Percentiles rank a stretch among this genome's conserved stretches.
phyloP scores from a whole-genome alignment of 495 filamentous ascomycete genomes.

The Daldinia grandis region DNA sequence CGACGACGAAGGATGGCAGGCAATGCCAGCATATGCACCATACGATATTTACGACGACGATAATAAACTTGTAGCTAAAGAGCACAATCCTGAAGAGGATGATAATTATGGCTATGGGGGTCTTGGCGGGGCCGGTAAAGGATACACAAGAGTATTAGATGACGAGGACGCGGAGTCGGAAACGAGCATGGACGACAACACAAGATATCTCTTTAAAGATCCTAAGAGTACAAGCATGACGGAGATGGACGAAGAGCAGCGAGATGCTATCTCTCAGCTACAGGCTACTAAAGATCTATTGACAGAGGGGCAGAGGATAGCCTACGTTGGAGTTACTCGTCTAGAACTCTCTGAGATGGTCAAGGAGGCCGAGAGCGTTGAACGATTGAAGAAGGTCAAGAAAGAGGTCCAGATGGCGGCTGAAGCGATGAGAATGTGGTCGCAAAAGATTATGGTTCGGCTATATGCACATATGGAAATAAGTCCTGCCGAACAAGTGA shows the following conservation, averaged over 20 bases:
- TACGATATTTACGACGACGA: slow-evolving; percentile 97
- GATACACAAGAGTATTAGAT: slow-evolving; percentile 90
- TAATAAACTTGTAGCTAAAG: slow-evolving; percentile 82
- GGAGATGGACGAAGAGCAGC: slow-evolving; percentile 72
- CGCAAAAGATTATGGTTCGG: slow-evolving; percentile 95
- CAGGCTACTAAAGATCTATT: slow-evolving; percentile 95
- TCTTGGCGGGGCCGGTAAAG: slow-evolving; percentile 87
- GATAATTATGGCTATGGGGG: slow-evolving; percentile 75
- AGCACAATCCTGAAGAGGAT: slow-evolving; percentile 74
- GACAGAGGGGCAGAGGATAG: slow-evolving; percentile 94
- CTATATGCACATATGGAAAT: slow-evolving; percentile 98
- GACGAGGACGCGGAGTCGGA: slow-evolving; percentile 94
- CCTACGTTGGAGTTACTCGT: slow-evolving; percentile 90
- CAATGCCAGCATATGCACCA: slow-evolving; percentile 90
- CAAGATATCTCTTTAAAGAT: slow-evolving; percentile 90
- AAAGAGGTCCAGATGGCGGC: slow-evolving; percentile 72
- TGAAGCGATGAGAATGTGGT: slow-evolving; percentile 92
- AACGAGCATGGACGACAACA: slow-evolving; percentile 97
- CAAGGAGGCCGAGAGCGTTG: slow-evolving; percentile 67
- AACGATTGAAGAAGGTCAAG: slow-evolving; percentile 64
- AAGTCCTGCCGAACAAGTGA: slow-evolving; percentile 86
- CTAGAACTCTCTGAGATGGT: slow-evolving; percentile 81
- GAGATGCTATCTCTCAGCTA: slow-evolving; percentile 87
- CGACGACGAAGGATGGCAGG: slow-evolving; percentile 80
- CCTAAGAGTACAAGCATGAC: slow-evolving; percentile 63